phyloP scores from a whole-genome alignment of 306 rosid species.

The Sechiopsis laciniata region DNA sequence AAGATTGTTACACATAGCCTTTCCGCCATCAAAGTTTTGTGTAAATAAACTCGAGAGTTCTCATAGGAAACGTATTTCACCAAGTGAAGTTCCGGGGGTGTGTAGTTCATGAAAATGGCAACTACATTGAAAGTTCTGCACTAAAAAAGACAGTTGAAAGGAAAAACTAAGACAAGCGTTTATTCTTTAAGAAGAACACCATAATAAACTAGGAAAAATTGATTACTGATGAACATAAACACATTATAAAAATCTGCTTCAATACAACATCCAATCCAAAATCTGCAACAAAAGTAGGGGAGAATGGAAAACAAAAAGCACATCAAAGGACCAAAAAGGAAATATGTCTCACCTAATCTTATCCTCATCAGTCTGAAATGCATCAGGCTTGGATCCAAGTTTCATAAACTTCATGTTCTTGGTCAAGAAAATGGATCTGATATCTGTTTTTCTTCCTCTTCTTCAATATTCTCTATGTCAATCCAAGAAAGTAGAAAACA shows the following conservation, averaged over 20 bases:
- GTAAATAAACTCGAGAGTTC: neutral
- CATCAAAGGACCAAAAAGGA: neutral
- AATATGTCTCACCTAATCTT: constrained; percentile 21
- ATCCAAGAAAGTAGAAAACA: constrained; percentile 11
- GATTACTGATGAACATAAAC: neutral
- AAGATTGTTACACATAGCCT: no score
- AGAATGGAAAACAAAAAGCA: neutral
- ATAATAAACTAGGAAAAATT: neutral
- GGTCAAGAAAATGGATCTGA: constrained; percentile 15
- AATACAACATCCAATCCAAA: constrained; percentile 3
- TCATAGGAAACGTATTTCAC: neutral
- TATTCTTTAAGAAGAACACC: no score
- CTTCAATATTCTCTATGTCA: constrained; percentile 8
- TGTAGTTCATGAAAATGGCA: no score
- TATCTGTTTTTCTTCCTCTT: constrained; percentile 4
- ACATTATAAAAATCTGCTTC: neutral
- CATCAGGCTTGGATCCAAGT: constrained; percentile 28
- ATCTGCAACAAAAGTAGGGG: neutral
- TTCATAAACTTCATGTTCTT: constrained; percentile 25
- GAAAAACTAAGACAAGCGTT: neutral
- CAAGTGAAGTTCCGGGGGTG: neutral
- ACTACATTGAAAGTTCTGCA: no score
- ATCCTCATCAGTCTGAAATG: constrained; percentile 23
- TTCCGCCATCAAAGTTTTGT: no score
- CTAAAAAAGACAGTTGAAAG: neutral